These are phyloP conservation scores for Allantophomopsis lycopodina DNA, from an alignment of 2,329 filamentous ascomycete species.

Conservation along the genomic window DNA sequence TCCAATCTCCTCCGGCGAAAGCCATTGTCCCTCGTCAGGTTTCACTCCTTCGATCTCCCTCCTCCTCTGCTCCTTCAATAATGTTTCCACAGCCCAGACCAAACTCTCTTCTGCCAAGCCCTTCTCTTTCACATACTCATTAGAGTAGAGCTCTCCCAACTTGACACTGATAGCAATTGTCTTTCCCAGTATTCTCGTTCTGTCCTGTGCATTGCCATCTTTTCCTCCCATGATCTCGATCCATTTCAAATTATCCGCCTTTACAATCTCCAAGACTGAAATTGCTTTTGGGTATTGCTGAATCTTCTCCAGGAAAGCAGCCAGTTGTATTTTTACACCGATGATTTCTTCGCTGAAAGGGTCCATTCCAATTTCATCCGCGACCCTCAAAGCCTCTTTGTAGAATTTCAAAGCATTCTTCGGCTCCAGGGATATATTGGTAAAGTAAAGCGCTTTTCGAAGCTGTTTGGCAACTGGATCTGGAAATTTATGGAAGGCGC, in stretches of 20 bases:
- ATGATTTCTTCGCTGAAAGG: slow-evolving; percentile 85
- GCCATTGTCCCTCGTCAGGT: slow-evolving; percentile 57
- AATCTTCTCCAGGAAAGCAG: slow-evolving; percentile 67
- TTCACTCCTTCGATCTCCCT: slow-evolving; percentile 48
- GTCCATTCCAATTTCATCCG: slow-evolving; percentile 63
- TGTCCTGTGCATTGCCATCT: slow-evolving; percentile 23
- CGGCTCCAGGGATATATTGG: slow-evolving; percentile 61
- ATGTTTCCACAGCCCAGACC: slow-evolving; percentile 69
- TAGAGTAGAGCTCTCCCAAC: slow-evolving; percentile 70
- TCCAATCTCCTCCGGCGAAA: slow-evolving; percentile 59
- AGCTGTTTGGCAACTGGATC: slow-evolving; percentile 64
- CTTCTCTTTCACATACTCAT: slow-evolving; percentile 59
- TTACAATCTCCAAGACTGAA: slow-evolving; percentile 65
- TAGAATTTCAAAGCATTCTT: slow-evolving; percentile 74
- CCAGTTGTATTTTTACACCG: slow-evolving; percentile 74
- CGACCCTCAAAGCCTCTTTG: slow-evolving; percentile 61
- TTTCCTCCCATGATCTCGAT: slow-evolving; percentile 40
- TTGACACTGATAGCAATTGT: slow-evolving; percentile 68
- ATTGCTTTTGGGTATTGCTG: slow-evolving; percentile 57
- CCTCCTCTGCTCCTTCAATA: slow-evolving; percentile 55
- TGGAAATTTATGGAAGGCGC: slow-evolving; percentile 42
- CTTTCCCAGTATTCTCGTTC: slow-evolving; percentile 59
- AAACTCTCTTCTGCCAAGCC: slow-evolving; percentile 64
- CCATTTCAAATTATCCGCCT: slow-evolving; percentile 54
- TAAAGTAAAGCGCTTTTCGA: slow-evolving; percentile 76